Base-by-base conservation (phyloP, 106 monocot species). In the Iris macrosiphon region DNA sequence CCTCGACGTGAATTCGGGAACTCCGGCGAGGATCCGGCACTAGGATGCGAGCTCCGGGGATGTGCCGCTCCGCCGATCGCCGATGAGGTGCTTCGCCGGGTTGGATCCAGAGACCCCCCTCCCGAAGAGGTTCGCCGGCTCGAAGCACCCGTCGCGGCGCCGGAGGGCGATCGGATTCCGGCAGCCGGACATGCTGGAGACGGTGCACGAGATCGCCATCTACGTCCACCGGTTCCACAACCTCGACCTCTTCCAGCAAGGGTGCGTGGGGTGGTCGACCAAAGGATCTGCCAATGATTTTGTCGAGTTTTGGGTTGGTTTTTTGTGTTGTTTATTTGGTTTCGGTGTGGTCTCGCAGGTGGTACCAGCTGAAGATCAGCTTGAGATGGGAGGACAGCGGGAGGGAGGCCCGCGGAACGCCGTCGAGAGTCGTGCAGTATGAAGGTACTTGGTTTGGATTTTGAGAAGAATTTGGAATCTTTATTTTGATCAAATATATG, bases 231-330 rank as follows among this genome's bases (percentile, higher is more conserved):
- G 83, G 29, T 99, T 99, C 62, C 98, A 99, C 56, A 99, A 99
- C 63, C 84, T 99, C 29, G 98, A 99, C 78, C 91, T 99, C 47
- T 91, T 99, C 73, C 91, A 87, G 64, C 98, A 99, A 72, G 98
- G 91, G 98, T 99, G 68, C n/a, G n/a, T n/a, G n/a, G n/a, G n/a
- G n/a, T n/a, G n/a, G n/a, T n/a, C n/a, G n/a, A n/a, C n/a, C n/a
- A n/a, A n/a, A n/a, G n/a, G n/a, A n/a, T n/a, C n/a, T n/a, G n/a
- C n/a, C n/a, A n/a, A n/a, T n/a, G n/a, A n/a, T n/a, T n/a, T n/a
- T n/a, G n/a, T n/a, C n/a, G n/a, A n/a, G n/a, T n/a, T n/a, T n/a
- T n/a, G n/a, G 52, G 21, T 27, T 13, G 8, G 17, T 31, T 4
- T 62, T 61, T 55, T 30, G n/a, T n/a, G n/a, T n/a, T n/a, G n/a